These are phyloP conservation scores for Aspergillus proliferans DNA, from an alignment of 2,329 filamentous ascomycete genomes.

Conservation along the genomic window DNA sequence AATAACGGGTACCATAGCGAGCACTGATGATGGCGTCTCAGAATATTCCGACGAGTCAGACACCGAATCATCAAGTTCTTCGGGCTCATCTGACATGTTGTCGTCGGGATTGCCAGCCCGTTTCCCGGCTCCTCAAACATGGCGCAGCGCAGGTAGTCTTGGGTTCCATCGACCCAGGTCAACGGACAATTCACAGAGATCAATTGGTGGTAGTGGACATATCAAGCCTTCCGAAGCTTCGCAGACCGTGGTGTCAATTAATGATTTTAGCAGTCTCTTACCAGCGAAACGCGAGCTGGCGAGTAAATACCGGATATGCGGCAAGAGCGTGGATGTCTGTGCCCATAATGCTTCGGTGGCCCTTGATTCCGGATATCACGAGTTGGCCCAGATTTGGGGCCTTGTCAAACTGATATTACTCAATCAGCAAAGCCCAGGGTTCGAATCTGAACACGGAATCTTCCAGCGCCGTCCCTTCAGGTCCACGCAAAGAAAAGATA, in stretches of 20 bases:
- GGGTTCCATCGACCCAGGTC: slow-evolving; percentile 52
- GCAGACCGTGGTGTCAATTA: slow-evolving; percentile 68
- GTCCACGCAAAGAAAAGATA: slow-evolving; percentile 34
- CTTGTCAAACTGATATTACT: slow-evolving; percentile 71
- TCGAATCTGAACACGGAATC: slow-evolving; percentile 55
- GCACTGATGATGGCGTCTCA: slow-evolving; percentile 39
- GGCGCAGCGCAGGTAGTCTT: slow-evolving; percentile 44
- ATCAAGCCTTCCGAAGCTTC: slow-evolving; percentile 40
- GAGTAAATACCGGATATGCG: slow-evolving; percentile 74
- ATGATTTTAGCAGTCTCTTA: slow-evolving; percentile 63
- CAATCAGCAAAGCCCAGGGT: slow-evolving; percentile 66
- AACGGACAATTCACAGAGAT: slow-evolving; percentile 43
- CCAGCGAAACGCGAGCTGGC: slow-evolving; percentile 75
- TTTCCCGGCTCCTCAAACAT: slow-evolving; percentile 46
- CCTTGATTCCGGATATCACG: slow-evolving; percentile 60
- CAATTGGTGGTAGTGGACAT: slow-evolving; percentile 53
- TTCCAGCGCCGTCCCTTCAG: slow-evolving; percentile 60
- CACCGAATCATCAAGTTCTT: slow-evolving; percentile 54
- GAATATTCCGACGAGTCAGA: slow-evolving; percentile 48
- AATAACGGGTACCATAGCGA: slow-evolving; percentile 34
- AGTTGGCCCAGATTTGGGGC: slow-evolving; percentile 77
- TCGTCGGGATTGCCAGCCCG: slow-evolving; percentile 42
- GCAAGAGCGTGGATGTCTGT: slow-evolving; percentile 74
- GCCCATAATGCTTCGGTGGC: slow-evolving; percentile 76
- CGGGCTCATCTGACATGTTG: slow-evolving; percentile 39